A percentile compares a stretch with the other conserved stretches of the same genome.
phyloP scores from a whole-genome alignment of 2,329 filamentous ascomycete species.

The Aspergillus sp. region DNA sequence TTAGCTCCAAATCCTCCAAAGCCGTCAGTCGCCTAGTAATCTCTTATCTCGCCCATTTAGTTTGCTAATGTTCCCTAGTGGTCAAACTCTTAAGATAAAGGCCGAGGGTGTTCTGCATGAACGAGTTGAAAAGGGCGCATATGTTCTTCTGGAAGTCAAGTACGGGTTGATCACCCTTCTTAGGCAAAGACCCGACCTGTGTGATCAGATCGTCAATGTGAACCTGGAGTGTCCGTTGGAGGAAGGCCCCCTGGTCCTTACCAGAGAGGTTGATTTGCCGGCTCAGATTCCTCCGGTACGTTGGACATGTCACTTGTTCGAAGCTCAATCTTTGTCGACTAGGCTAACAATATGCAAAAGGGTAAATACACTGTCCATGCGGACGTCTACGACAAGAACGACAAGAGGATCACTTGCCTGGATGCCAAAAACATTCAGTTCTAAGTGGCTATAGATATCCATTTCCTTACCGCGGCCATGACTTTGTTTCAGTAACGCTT shows the following conservation, averaged over 20 bases:
- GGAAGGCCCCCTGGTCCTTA: slow-evolving; percentile 70
- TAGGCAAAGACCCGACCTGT: slow-evolving; percentile 77
- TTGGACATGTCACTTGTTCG: slow-evolving; percentile 21
- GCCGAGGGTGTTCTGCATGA: slow-evolving; percentile 74
- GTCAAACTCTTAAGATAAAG: slow-evolving; percentile 72
- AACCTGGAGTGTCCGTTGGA: slow-evolving; percentile 86
- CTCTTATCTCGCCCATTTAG: not conserved
- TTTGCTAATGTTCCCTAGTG: slow-evolving; percentile 54
- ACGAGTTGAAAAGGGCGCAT: slow-evolving; percentile 73
- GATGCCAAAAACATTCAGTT: slow-evolving; percentile 56
- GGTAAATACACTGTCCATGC: slow-evolving; percentile 88
- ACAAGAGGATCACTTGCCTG: slow-evolving; percentile 80
- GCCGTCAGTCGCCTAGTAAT: slow-evolving; percentile 61
- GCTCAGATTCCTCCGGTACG: slow-evolving; percentile 84
- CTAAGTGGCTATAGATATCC: slow-evolving; percentile 8
- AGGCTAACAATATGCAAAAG: slow-evolving; percentile 45
- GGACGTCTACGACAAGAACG: slow-evolving; percentile 75
- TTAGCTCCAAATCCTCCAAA: slow-evolving; percentile 81
- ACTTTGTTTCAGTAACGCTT: slow-evolving; percentile 1
- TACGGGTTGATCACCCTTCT: slow-evolving; percentile 91
- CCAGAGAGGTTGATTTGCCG: slow-evolving; percentile 82
- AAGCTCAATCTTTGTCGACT: not conserved
- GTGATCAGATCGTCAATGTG: slow-evolving; percentile 84
- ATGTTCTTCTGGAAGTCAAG: slow-evolving; percentile 82
- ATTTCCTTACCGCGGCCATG: not conserved